phyloP scores from a whole-genome alignment of 2,329 filamentous ascomycete species.

The Aureobasidium sp. region DNA sequence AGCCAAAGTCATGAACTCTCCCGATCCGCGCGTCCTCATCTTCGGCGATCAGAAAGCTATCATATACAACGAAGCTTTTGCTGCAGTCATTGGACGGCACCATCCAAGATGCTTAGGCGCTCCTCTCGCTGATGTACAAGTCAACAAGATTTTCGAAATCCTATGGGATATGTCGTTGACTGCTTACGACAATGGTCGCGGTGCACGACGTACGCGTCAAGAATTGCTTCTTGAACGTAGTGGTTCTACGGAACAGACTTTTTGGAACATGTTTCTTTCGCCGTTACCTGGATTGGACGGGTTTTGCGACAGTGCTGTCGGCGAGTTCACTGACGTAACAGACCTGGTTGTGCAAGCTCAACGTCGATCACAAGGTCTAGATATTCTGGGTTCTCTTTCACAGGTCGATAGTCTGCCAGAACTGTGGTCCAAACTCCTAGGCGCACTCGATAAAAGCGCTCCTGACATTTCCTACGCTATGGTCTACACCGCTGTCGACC shows the following conservation, averaged over 20 bases:
- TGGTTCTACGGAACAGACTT: constrained; percentile 25
- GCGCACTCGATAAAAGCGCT: background rate
- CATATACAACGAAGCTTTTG: constrained; percentile 22
- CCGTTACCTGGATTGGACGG: constrained; percentile 20
- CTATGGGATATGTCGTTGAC: constrained; percentile 3
- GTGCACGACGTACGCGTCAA: constrained; percentile 17
- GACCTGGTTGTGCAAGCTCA: constrained; percentile 8
- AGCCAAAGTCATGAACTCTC: constrained; percentile 5
- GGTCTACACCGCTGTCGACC: constrained; percentile 18
- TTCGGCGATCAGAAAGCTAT: constrained; percentile 15
- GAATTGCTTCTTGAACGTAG: constrained; percentile 22
- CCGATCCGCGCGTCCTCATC: constrained; percentile 8
- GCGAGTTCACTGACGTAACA: constrained; percentile 16
- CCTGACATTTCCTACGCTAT: constrained; percentile 16
- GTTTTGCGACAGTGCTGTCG: constrained; percentile 11
- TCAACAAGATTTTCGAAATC: background rate
- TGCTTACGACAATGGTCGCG: constrained; percentile 22
- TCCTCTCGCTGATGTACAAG: background rate
- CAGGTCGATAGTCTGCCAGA: background rate
- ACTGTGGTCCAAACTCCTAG: constrained; percentile 13
- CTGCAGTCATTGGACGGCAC: constrained; percentile 17
- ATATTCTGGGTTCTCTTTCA: constrained; percentile 10
- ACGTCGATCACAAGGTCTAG: constrained; percentile 3
- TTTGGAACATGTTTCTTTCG: constrained; percentile 24
- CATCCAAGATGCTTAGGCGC: constrained; percentile 12